Conservation (phyloP, 352 stramenopile genomes). For the Phytopythium litorale region DNA sequence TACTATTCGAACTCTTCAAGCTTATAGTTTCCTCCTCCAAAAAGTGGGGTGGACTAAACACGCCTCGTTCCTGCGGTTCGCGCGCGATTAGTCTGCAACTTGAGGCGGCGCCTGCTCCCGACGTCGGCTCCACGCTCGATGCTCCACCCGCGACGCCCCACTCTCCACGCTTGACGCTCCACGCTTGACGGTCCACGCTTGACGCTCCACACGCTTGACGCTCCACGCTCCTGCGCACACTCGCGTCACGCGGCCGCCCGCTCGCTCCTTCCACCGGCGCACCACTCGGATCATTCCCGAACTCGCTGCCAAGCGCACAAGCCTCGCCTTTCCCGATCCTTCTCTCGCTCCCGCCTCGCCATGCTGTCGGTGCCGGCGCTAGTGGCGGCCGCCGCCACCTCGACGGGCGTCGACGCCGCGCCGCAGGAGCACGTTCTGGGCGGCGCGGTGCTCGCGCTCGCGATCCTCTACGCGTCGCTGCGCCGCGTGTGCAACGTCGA, state of each 20-base stretch:
- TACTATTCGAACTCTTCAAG: too few species aligned
- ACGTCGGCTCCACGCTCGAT: neutral
- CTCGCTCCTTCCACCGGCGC: neutral
- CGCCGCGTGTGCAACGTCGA: constrained; percentile 69
- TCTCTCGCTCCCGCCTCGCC: neutral
- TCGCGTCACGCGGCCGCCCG: too few species aligned
- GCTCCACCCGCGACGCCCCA: too few species aligned
- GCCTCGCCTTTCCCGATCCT: neutral
- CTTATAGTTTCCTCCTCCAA: too few species aligned
- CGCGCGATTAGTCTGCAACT: constrained; percentile 8
- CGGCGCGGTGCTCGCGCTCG: constrained; percentile 27
- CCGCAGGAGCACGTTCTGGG: constrained; percentile 23
- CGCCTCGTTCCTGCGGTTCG: neutral
- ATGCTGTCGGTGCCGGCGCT: constrained; percentile 9
- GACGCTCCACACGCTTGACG: too few species aligned
- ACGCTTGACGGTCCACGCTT: too few species aligned
- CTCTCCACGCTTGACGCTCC: neutral
- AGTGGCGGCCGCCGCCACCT: constrained; percentile 1
- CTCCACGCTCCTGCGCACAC: neutral
- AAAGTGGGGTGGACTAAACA: constrained; percentile 11
- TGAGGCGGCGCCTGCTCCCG: neutral
- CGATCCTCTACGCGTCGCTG: constrained; percentile 58
- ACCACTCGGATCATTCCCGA: neutral
- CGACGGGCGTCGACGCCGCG: neutral
- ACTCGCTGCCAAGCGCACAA: constrained; percentile 1